Evolutionary conservation across 164 flowering plant species (phyloP), one percentile per base, ranked within the genome.

Genomic region (Taxillus chinensis): DNA sequence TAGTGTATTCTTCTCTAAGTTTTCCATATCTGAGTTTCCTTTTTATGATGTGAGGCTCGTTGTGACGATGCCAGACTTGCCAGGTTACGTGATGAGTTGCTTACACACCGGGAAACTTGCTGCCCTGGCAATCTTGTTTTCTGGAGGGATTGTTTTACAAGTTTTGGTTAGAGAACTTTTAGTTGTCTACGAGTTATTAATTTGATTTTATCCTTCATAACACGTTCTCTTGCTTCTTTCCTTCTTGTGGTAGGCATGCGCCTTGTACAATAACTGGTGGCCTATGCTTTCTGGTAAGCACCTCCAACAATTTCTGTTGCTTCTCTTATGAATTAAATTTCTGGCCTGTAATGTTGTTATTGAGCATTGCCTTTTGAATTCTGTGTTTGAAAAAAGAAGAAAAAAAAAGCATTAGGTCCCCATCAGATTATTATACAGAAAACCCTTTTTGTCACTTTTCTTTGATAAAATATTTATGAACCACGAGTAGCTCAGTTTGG

Each of bases 261-360:
- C 96, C 63, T 64, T 93, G 75, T 93, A 83, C 71, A 69, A 78
- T 72, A 93, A 93, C 67, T 93, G 97, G 98, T 93, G 98, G 98
- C 98, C 98, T 10, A 88, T 90, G 98, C 71, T 93, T 59, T 76
- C 92, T 69, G 83, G 98, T 92, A 79, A 38, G 73, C 59, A 37
- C 15, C 16, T 13, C 27, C 3, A 7, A 17, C 7, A 55, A 3
- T 38, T 10, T 37, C 59, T 11, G 27, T 27, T 43, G 46, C 8
- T 9, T 43, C 10, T 43, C 10, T 43, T 43, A 43, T 43, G 1
- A 9, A 9, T 43, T 6, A 43, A 43, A 6, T 9, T 43, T 43
- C 13, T 49, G 52, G 3, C 13, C 12, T 49, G 10, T 4, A 12
- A 49, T 49, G 14, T 12, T 49, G 13, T 49, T 49, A 49, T 2